Conservation (phyloP, 2,329 filamentous ascomycete species). For the Cladophialophora chaetospira region DNA sequence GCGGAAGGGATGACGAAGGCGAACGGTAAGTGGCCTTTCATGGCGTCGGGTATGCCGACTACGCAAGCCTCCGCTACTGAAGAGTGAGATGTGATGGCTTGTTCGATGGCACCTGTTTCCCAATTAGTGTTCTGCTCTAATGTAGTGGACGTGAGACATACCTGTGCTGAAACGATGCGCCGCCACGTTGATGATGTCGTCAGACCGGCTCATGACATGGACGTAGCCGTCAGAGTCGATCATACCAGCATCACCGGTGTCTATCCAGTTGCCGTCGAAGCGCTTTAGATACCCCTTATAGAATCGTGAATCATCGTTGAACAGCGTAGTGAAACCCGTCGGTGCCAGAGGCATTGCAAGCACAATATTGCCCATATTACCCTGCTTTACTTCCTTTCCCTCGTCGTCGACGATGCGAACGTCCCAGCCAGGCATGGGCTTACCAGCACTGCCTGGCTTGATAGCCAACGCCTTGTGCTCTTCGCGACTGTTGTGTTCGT, state of each 20-base stretch:
- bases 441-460: constrained; percentile 84
- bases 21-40: constrained; percentile 91
- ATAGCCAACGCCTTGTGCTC: constrained; percentile 58
- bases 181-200: constrained; percentile 95
- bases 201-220: constrained; percentile 65
- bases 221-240: constrained; percentile 73
- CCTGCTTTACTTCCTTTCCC: constrained; percentile 69
- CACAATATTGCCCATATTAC: constrained; percentile 89
- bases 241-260: constrained; percentile 88
- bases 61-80: constrained; percentile 81
- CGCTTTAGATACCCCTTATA: constrained; percentile 81
- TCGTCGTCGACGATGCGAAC: constrained; percentile 80
- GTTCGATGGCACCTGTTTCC: constrained; percentile 76
- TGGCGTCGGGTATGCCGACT: constrained; percentile 77
- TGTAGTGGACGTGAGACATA: constrained; percentile 41
- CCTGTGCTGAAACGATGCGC: constrained; percentile 88
- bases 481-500: constrained; percentile 35
- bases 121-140: not conserved
- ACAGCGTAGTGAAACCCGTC: constrained; percentile 81
- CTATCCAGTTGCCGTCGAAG: constrained; percentile 80
- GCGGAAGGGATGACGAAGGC: constrained; percentile 70
- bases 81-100: constrained; percentile 81
- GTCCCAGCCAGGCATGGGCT: constrained; percentile 89
- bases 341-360: constrained; percentile 79
- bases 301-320: constrained; percentile 82